Evolutionary conservation across 2,329 filamentous ascomycete species (phyloP).

Genomic region (Biscogniauxia sp.): DNA sequence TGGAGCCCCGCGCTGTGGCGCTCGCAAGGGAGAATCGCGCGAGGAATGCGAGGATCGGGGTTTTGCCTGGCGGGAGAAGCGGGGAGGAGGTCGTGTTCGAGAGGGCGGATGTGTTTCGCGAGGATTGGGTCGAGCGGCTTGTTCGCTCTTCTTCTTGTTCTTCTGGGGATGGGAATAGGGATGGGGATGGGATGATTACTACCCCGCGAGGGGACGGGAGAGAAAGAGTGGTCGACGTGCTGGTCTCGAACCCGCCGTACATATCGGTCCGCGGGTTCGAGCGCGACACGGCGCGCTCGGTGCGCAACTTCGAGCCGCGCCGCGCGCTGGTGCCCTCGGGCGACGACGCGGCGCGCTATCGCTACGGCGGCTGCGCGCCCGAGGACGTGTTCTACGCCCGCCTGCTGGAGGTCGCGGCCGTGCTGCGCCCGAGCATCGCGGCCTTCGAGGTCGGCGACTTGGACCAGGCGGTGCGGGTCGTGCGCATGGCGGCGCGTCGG

Average conservation of each 20-base stretch:
- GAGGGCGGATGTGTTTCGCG: conserved; percentile 48
- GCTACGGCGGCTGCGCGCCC: conserved; percentile 18
- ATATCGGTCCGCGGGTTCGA: conserved; percentile 66
- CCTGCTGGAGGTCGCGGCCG: conserved; percentile 54
- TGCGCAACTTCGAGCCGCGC: conserved; percentile 77
- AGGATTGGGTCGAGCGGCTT: conserved; percentile 33
- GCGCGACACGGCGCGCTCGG: conserved; percentile 65
- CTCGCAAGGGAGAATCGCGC: conserved; percentile 65
- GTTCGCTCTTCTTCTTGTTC: not conserved
- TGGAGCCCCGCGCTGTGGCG: conserved; percentile 62
- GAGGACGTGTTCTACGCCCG: conserved; percentile 66
- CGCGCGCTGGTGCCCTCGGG: conserved; percentile 67
- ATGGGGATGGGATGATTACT: conserved; percentile 2
- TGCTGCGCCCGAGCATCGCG: conserved; percentile 51
- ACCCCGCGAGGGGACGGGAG: not conserved
- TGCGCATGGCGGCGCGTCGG: conserved; percentile 42
- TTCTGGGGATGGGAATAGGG: too few relatives aligned
- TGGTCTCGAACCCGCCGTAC: conserved; percentile 91
- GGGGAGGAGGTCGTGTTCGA: conserved; percentile 41
- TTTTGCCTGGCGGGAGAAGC: conserved; percentile 19
- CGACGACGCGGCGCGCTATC: conserved; percentile 5
- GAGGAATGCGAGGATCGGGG: conserved; percentile 41
- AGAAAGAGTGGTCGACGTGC: conserved; percentile 48
- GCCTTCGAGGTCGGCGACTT: conserved; percentile 72
- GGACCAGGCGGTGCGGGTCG: conserved; percentile 65